Evolutionary conservation across 441 rosid genomes (phyloP).

Genomic region (Mallotus japonicus): DNA sequence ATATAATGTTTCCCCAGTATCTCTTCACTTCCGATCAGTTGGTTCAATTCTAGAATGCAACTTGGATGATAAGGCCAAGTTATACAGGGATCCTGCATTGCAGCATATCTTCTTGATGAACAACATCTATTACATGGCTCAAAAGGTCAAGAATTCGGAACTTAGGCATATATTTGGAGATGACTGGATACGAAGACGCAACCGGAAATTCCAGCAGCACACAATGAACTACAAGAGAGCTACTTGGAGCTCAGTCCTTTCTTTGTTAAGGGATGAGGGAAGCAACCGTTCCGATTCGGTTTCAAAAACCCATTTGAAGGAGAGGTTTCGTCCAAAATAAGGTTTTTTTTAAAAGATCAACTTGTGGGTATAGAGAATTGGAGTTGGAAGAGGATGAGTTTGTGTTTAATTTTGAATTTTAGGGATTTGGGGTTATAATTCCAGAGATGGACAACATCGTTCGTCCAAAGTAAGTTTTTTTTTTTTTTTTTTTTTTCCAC

Average conservation of each 20-base stretch:
- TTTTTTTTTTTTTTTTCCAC: too few species aligned
- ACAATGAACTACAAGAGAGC: constrained; percentile 68
- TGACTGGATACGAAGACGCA: constrained; percentile 73
- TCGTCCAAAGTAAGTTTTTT: too few species aligned
- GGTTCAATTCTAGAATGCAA: constrained; percentile 68
- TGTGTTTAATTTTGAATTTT: too few species aligned
- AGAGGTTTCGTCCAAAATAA: constrained; percentile 60
- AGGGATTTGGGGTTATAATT: too few species aligned
- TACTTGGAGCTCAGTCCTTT: constrained; percentile 69
- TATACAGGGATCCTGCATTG: constrained; percentile 63
- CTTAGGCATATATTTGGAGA: constrained; percentile 63
- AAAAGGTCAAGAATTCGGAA: constrained; percentile 69
- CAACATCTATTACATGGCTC: constrained; percentile 86
- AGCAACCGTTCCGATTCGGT: constrained; percentile 35
- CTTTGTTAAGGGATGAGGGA: constrained; percentile 63
- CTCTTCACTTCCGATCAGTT: constrained; percentile 49
- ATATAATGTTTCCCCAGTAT: constrained; percentile 36
- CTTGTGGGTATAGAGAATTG: too few species aligned
- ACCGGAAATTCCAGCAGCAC: constrained; percentile 76
- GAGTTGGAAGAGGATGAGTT: too few species aligned
- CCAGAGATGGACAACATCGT: too few species aligned
- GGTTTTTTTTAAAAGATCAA: too few species aligned
- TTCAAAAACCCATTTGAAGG: constrained; percentile 53
- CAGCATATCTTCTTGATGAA: constrained; percentile 83
- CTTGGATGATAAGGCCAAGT: constrained; percentile 59